Evolutionary conservation across 441 rosid species (phyloP), one percentile per base, ranked within the genome.

Genomic region (Adansonia grandidieri): DNA sequence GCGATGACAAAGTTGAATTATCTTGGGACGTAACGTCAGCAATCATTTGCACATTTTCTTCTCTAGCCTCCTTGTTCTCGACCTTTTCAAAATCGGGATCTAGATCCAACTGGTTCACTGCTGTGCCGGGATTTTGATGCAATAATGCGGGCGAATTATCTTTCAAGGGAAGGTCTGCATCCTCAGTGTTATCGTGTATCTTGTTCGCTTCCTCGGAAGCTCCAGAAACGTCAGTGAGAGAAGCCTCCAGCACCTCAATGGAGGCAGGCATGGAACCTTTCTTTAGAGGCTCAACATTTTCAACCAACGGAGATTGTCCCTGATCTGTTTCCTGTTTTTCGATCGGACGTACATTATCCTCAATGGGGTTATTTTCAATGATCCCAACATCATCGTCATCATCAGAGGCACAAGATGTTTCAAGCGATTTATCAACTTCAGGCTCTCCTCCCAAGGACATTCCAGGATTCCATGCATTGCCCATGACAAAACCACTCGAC

Each of bases 371-470:
- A 78, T 79, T 85, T 77, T 92, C 95, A 68, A 86, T 80, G 40
- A 89, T 89, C 58, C 87, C 87, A 17, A 89, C 76, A 1, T 92
- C 87, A 85, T 91, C 95, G 79, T 84, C 87, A 85, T 89, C 95
- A 80, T 86, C 88, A 17, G 91, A 87, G 24, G 61, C 57, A 71
- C 72, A 80, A 10, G 58, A 76, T 57, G 88, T 81, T 64, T 87
- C 93, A 15, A 89, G 79, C 51, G 87, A 82, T 15, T 85, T 80
- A 65, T 78, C 81, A 76, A 76, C 66, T 24, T 85, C 84, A 20
- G 19, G 79, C 76, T 85, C 89, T 80, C 78, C 88, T 79, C 78
- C 86, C 81, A 78, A 65, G 0, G 85, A 80, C 75, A 80, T 80
- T 68, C 84, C 88, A 42, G 83, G 84, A 81, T 92, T 85, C 97